Evolutionary conservation across 495 filamentous ascomycete species (phyloP).

Genomic region (Aspergillus campestris): DNA sequence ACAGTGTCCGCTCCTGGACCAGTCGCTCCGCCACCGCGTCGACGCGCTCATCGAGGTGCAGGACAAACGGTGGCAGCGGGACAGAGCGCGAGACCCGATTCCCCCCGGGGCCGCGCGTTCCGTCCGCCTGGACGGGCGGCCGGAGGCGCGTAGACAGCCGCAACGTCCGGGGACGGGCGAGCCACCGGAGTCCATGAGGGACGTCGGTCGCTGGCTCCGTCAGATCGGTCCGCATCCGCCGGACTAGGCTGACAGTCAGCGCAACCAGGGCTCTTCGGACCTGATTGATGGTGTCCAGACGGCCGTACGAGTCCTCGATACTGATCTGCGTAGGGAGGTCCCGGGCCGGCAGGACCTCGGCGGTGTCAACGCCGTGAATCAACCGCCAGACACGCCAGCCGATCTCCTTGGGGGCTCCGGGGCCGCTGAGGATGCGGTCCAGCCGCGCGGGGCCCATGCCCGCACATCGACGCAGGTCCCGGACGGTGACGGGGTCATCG

Average conservation of each 20-base stretch:
- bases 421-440: slow-evolving; percentile 57
- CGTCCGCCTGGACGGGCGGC: slow-evolving; percentile 47
- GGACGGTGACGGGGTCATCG: slow-evolving; percentile 52
- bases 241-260: slow-evolving; percentile 61
- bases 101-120: slow-evolving; percentile 37
- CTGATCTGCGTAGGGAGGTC: slow-evolving; percentile 81
- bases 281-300: slow-evolving; percentile 51
- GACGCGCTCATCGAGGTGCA: slow-evolving; percentile 48
- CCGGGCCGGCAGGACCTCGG: slow-evolving; percentile 61
- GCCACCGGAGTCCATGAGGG: slow-evolving; percentile 39
- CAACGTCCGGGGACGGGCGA: slow-evolving; percentile 61
- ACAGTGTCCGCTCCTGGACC: slow-evolving; percentile 55
- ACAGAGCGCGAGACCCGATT: slow-evolving; percentile 61
- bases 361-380: slow-evolving; percentile 59
- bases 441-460: slow-evolving; percentile 52
- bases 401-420: slow-evolving; percentile 59
- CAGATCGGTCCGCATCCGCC: slow-evolving; percentile 71
- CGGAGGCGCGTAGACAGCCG: slow-evolving; percentile 69
- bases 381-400: slow-evolving; percentile 65
- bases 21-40: slow-evolving; percentile 57
- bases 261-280: slow-evolving; percentile 55
- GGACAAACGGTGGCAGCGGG: slow-evolving; percentile 60
- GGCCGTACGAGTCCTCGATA: slow-evolving; percentile 83
- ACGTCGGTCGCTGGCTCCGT: slow-evolving; percentile 28
- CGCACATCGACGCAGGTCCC: slow-evolving; percentile 52